A percentile compares a stretch with the other conserved stretches of the same genome.
These are phyloP conservation scores for Boletus bicolor DNA, from an alignment of 768 basidiomycete species.

Conservation along the genomic window DNA sequence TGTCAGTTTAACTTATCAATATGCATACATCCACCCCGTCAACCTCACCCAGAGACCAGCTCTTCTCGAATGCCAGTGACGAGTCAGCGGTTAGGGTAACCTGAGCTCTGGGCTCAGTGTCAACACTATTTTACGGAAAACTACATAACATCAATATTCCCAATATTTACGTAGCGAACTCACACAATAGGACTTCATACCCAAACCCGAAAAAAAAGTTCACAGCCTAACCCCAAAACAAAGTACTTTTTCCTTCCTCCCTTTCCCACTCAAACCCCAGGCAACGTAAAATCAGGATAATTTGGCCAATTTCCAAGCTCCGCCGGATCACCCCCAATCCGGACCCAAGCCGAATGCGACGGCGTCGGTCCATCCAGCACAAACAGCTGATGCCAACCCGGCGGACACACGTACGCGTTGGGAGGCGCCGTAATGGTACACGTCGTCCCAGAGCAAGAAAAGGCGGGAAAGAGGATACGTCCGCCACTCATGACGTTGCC, in stretches of 20 bases:
- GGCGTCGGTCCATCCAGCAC: constrained; percentile 78
- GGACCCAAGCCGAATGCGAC: constrained; percentile 71
- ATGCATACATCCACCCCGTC: background rate
- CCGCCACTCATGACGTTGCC: constrained; percentile 71
- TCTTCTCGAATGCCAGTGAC: background rate
- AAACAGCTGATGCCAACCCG: constrained; percentile 75
- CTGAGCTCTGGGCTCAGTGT: no score
- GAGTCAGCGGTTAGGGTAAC: no score
- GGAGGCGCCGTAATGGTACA: constrained; percentile 81
- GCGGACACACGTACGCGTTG: constrained; percentile 62
- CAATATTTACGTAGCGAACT: no score
- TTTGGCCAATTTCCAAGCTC: constrained; percentile 71
- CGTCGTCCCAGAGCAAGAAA: constrained; percentile 63
- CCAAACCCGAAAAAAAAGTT: background rate
- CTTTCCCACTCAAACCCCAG: background rate
- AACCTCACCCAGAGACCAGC: no score
- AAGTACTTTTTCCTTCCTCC: background rate
- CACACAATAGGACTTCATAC: background rate
- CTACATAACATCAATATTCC: no score
- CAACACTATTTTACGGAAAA: background rate
- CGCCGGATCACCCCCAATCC: constrained; percentile 76
- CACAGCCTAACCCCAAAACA: background rate
- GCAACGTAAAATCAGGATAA: constrained; percentile 57
- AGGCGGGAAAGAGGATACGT: constrained; percentile 68
- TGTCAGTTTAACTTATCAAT: background rate